A percentile compares a stretch with the other conserved stretches of the same genome.
Evolutionary conservation across 2,329 filamentous ascomycete species (phyloP).

Genomic region (Anisogramma anomala): DNA sequence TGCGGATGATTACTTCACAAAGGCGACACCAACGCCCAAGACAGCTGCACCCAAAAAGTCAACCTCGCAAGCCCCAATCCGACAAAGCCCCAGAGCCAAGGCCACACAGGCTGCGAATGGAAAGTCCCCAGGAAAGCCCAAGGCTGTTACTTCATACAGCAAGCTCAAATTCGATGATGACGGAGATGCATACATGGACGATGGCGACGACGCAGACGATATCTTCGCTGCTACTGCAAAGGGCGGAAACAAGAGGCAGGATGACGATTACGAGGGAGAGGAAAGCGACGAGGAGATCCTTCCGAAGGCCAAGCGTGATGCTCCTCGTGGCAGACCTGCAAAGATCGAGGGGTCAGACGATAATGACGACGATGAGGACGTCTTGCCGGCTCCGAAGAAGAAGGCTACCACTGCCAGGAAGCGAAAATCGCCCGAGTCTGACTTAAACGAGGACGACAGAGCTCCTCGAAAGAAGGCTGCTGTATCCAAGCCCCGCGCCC

Average conservation of each 20-base stretch:
- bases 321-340: constrained; percentile 31
- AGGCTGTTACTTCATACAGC: constrained; percentile 29
- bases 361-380: constrained; percentile 23
- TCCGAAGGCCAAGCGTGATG: constrained; percentile 48
- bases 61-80: constrained; percentile 31
- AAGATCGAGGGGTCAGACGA: constrained; percentile 23
- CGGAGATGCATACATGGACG: constrained; percentile 49
- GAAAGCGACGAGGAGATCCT: constrained; percentile 58
- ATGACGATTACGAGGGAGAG: constrained; percentile 66
- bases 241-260: constrained; percentile 52
- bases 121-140: constrained; percentile 22
- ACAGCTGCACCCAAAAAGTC: constrained; percentile 23
- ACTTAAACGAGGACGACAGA: constrained; percentile 8
- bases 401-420: constrained; percentile 19
- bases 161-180: constrained; percentile 36
- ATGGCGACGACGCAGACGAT: constrained; percentile 64
- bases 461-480: constrained; percentile 40
- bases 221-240: constrained; percentile 68
- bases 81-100: constrained; percentile 42
- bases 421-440: constrained; percentile 12
- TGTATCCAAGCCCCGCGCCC: constrained; percentile 45
- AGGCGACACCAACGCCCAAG: constrained; percentile 26
- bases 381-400: constrained; percentile 22
- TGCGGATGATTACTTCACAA: constrained; percentile 45
- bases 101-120: constrained; percentile 20